Evolutionary conservation across 1,139 yeast genomes (phyloP), one percentile per base, ranked within the genome.

Genomic region (Pichia sp.): DNA sequence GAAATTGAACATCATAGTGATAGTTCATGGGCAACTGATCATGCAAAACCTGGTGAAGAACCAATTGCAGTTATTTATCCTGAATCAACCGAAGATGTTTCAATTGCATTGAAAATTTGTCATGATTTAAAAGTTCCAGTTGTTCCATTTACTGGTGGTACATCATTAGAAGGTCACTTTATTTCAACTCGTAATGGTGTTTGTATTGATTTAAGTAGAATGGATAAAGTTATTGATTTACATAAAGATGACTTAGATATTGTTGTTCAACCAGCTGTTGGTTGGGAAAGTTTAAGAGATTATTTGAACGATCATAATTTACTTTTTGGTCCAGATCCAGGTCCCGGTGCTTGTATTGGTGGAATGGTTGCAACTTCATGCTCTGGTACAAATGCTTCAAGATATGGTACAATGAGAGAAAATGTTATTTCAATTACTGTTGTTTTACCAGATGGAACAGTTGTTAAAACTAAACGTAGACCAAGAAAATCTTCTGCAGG

Each of bases 81-180:
- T 1, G 70, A 73, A 33, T 69, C 79, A 55, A 87, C 95, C 0
- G 80, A 81, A 60, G 83, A 87, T 59, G 93, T 87, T 1, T 77
- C 87, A 5, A 67, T 73, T 47, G 71, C 86, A 41, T 68, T 87
- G 72, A 80, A 81, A 60, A 70, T 85, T n/a, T 83, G 90, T 55
- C 83, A 84, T 66, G 73, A 79, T 58, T 74, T 80, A 62, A 70
- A 69, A 48, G 77, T 87, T 27, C 95, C 96, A 2, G 82, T 84
- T 53, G 86, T 89, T 34, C 96, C 96, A 13, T 87, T 77, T 63
- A 77, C 89, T 1, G 97, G 97, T 10, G 87, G 95, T 59, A 87
- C 96, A 0, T 86, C 96, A 0, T 70, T 89, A 47, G 97, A 89
- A 67, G 97, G 96, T 33, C 95, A 89, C 60, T 86, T 83, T 64